Conservation (phyloP, 495 filamentous ascomycete genomes). For the Neurospora sp. region DNA sequence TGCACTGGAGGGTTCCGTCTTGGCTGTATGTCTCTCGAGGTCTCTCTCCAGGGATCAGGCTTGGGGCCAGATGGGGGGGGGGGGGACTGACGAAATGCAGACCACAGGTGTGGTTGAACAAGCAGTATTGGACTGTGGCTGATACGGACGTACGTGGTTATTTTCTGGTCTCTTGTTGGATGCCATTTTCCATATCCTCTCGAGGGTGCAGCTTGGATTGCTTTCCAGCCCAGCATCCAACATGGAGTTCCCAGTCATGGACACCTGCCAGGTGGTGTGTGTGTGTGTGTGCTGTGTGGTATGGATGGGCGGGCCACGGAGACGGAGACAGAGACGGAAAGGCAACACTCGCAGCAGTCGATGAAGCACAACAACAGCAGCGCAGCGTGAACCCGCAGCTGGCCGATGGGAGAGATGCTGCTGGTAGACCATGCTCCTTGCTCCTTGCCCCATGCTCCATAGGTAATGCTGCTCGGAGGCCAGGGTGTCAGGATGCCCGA, state of each 20-base stretch:
- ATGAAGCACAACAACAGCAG: not conserved
- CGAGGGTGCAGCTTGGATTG: conserved; percentile 1
- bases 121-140: conserved; percentile 16
- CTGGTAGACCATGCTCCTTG: not conserved
- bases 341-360: not conserved
- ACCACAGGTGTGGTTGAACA: conserved; percentile 20
- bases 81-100: not conserved
- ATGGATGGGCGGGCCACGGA: not conserved
- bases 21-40: conserved; percentile 10
- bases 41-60: conserved; percentile 15
- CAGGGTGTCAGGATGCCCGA: not conserved
- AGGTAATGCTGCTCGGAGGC: not conserved
- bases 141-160: conserved; percentile 21
- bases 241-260: not conserved
- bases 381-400: not conserved
- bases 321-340: not conserved
- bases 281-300: not conserved
- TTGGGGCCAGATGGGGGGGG: conserved; percentile 2
- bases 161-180: conserved; percentile 8
- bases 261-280: not conserved
- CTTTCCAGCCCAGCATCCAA: not conserved
- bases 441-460: not conserved
- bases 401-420: not conserved
- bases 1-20: conserved; percentile 6
- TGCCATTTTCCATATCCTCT: conserved; percentile 3